These are phyloP conservation scores for Penicillium sp. DNA, from an alignment of 2,329 filamentous ascomycete species.

Conservation along the genomic window DNA sequence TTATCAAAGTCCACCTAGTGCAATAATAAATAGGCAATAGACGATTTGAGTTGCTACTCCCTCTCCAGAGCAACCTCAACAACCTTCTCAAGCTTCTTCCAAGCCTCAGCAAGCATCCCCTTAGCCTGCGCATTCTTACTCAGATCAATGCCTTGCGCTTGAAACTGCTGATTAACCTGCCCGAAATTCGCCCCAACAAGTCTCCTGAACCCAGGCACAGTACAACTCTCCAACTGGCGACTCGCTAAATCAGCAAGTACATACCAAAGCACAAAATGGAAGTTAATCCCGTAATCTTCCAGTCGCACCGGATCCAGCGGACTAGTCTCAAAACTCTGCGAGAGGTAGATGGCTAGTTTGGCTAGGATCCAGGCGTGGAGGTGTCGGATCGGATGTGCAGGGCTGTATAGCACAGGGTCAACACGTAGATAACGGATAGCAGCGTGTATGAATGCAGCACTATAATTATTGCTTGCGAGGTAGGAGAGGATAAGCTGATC, in stretches of 20 bases:
- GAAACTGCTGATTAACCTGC: conserved; percentile 29
- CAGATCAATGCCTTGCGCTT: conserved; percentile 27
- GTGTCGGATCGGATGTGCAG: conserved; percentile 56
- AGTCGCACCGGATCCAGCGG: conserved; percentile 17
- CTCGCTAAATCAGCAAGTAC: conserved; percentile 30
- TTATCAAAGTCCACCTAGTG: no score
- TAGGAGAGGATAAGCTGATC: conserved; percentile 54
- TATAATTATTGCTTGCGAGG: conserved; percentile 44
- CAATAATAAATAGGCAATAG: no score
- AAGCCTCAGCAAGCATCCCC: conserved; percentile 40
- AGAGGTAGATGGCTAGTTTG: conserved; percentile 30
- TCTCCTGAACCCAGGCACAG: conserved; percentile 31
- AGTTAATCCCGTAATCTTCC: conserved; percentile 28
- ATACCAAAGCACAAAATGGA: conserved; percentile 35
- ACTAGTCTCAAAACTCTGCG: conserved; percentile 23
- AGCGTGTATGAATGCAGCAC: conserved; percentile 52
- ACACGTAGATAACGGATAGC: conserved; percentile 53
- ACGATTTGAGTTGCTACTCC: conserved; percentile 10
- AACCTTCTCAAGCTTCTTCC: conserved; percentile 49
- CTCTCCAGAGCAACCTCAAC: conserved; percentile 26
- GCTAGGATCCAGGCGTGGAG: conserved; percentile 44
- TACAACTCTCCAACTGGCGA: conserved; percentile 25
- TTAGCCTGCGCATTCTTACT: conserved; percentile 12
- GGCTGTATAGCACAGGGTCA: conserved; percentile 53
- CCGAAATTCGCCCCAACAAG: conserved; percentile 26